phyloP scores from a whole-genome alignment of 768 basidiomycete species.

The Mycena albidolilacea region DNA sequence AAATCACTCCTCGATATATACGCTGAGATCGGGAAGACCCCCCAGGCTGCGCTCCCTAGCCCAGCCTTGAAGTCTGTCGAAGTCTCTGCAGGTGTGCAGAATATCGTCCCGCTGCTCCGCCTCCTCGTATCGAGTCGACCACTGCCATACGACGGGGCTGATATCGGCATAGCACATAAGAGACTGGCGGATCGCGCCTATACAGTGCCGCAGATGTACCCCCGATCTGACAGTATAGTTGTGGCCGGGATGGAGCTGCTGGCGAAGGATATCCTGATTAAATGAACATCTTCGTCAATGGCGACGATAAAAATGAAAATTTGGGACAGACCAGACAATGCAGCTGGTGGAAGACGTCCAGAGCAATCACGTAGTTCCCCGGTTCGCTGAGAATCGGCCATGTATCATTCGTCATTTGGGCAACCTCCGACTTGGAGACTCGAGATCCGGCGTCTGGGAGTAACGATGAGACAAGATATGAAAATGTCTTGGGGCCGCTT shows the following conservation, averaged over 20 bases:
- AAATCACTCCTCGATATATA: constrained; percentile 34
- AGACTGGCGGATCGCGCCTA: constrained; percentile 38
- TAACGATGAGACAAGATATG: neutral
- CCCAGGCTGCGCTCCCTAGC: constrained; percentile 36
- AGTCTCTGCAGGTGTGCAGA: constrained; percentile 41
- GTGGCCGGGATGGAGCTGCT: constrained; percentile 28
- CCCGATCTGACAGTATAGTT: constrained; percentile 26
- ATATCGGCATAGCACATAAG: constrained; percentile 41
- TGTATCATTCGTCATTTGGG: constrained; percentile 38
- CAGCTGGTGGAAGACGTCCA: constrained; percentile 43
- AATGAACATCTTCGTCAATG: neutral
- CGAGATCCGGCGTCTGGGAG: constrained; percentile 34
- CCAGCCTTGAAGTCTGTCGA: constrained; percentile 34
- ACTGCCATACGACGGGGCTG: constrained; percentile 41
- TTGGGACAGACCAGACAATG: constrained; percentile 39
- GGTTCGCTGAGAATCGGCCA: constrained; percentile 39
- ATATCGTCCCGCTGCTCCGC: constrained; percentile 38
- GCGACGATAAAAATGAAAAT: neutral
- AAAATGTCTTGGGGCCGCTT: neutral
- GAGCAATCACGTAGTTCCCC: constrained; percentile 38
- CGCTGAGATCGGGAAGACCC: constrained; percentile 20
- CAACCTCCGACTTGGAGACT: constrained; percentile 35
- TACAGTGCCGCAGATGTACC: constrained; percentile 37
- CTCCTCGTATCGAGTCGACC: constrained; percentile 31
- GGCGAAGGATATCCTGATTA: constrained; percentile 37